Conservation (phyloP, 1,284 basidiomycete genomes). For the Cryptococcus hybrid region DNA sequence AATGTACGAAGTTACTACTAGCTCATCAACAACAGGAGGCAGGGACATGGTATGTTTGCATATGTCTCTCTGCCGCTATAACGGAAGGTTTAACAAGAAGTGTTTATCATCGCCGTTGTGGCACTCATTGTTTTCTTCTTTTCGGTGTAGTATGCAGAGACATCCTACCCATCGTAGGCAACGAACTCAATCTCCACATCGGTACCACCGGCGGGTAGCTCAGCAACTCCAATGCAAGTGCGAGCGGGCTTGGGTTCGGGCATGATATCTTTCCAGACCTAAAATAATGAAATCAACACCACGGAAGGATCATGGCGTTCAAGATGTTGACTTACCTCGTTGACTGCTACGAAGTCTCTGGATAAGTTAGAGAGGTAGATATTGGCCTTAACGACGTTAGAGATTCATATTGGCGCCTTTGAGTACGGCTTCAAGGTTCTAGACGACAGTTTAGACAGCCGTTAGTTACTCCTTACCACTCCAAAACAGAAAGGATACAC, state of each 20-base stretch:
- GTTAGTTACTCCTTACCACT: too few species aligned
- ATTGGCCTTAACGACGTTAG: slow-evolving; percentile 43
- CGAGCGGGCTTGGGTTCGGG: slow-evolving; percentile 58
- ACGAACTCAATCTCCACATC: slow-evolving; percentile 67
- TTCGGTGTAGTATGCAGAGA: background rate
- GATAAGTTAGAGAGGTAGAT: slow-evolving; percentile 43
- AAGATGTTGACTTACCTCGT: slow-evolving; percentile 26
- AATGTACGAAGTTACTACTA: background rate
- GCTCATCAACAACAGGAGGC: background rate
- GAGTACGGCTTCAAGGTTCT: slow-evolving; percentile 43
- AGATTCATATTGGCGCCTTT: slow-evolving; percentile 30
- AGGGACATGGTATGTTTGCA: background rate
- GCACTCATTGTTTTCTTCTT: background rate
- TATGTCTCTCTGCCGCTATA: background rate
- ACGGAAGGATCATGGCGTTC: too few species aligned
- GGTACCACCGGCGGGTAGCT: slow-evolving; percentile 59
- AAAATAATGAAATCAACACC: background rate
- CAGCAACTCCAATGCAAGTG: slow-evolving; percentile 64
- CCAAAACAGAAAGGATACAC: background rate
- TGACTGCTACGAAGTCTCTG: slow-evolving; percentile 37
- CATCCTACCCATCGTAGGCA: slow-evolving; percentile 46
- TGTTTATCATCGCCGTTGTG: background rate
- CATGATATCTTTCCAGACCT: slow-evolving; percentile 44
- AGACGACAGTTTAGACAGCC: too few species aligned
- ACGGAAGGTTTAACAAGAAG: background rate